Conservation (phyloP, 768 basidiomycete genomes). For the Trametes punicea region DNA sequence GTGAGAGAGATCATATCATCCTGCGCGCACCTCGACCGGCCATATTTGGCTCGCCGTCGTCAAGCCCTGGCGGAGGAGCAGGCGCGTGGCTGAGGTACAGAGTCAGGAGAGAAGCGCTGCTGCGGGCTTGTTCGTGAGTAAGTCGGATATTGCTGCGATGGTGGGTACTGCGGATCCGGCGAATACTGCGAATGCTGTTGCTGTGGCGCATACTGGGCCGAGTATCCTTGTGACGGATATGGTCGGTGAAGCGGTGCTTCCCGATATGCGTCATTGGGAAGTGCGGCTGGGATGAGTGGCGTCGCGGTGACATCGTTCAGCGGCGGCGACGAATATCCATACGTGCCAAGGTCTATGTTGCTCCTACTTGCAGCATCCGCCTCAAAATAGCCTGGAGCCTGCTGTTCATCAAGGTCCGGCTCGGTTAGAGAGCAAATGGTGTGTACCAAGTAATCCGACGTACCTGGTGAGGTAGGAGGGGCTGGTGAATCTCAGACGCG, state of each 20-base stretch:
- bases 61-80: conserved; percentile 17
- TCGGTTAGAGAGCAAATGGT: too few relatives aligned
- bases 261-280: conserved; percentile 38
- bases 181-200: conserved; percentile 6
- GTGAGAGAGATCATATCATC: not conserved
- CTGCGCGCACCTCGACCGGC: conserved; percentile 33
- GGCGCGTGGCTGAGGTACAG: conserved; percentile 21
- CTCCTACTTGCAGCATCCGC: conserved; percentile 21
- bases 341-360: conserved; percentile 17
- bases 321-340: conserved; percentile 33
- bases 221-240: conserved; percentile 23
- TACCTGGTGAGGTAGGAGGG: conserved; percentile 40
- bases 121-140: conserved; percentile 16
- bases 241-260: conserved; percentile 68
- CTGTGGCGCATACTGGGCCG: conserved; percentile 7
- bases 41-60: conserved; percentile 23
- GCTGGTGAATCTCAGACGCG: conserved; percentile 45
- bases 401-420: not conserved
- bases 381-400: conserved; percentile 24
- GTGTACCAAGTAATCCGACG: too few relatives aligned
- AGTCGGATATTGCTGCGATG: not conserved
- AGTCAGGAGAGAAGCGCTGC: conserved; percentile 14
- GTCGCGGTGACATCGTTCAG: conserved; percentile 17
- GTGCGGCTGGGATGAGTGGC: conserved; percentile 40
- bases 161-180: conserved; percentile 5